Conservation (phyloP, 495 filamentous ascomycete genomes). For the Alectoria sarmentosa region DNA sequence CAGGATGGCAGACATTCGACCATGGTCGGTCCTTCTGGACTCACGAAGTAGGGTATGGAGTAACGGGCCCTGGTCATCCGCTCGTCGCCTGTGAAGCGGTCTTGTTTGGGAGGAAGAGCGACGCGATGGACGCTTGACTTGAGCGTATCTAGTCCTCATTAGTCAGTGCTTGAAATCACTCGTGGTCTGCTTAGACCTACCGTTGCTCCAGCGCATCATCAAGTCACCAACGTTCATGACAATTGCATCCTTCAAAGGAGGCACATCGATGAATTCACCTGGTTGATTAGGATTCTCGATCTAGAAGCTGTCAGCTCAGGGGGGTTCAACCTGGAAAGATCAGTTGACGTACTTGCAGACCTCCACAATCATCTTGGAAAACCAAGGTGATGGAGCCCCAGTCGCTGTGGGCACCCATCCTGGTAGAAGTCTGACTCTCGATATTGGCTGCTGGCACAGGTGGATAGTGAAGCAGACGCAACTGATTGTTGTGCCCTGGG, state of each 20-base stretch:
- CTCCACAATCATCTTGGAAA: conserved; percentile 48
- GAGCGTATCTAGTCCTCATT: conserved; percentile 25
- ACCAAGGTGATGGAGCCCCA: conserved; percentile 46
- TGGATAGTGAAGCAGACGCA: conserved; percentile 61
- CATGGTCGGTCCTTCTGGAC: conserved; percentile 35
- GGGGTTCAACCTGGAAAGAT: neutral
- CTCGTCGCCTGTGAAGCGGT: conserved; percentile 34
- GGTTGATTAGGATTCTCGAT: conserved; percentile 47
- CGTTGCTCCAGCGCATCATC: conserved; percentile 55
- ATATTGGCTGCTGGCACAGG: conserved; percentile 43
- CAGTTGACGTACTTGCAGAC: conserved; percentile 30
- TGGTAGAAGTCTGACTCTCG: conserved; percentile 38
- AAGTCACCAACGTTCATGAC: conserved; percentile 65
- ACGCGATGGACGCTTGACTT: conserved; percentile 55
- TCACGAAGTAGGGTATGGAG: conserved; percentile 55
- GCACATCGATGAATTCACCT: conserved; percentile 46
- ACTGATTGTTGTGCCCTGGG: conserved; percentile 52
- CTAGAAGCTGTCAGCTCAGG: conserved; percentile 22
- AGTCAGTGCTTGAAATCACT: neutral
- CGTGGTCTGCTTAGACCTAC: conserved; percentile 29
- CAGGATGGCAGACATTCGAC: conserved; percentile 46
- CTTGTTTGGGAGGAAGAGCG: conserved; percentile 27
- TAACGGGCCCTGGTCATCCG: conserved; percentile 39
- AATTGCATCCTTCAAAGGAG: conserved; percentile 49
- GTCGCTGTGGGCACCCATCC: conserved; percentile 50